Conservation (phyloP, 2,329 filamentous ascomycete species). For the Iodosphaeria phyllophila region DNA sequence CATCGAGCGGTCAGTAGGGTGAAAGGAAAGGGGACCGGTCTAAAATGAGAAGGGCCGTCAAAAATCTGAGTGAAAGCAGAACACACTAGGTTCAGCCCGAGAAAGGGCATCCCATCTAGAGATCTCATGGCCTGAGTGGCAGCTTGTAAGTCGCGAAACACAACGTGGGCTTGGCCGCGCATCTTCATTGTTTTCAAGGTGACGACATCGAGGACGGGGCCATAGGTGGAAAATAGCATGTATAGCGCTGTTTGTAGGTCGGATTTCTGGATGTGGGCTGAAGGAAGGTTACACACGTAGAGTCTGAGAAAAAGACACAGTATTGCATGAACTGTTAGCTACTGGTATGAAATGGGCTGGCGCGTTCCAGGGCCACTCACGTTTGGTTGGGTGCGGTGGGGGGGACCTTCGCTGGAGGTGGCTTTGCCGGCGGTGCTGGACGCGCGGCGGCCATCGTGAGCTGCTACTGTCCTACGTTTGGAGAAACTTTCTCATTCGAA, state of each 20-base stretch:
- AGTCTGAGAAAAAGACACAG: too few relatives aligned
- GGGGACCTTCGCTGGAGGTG: slow-evolving; percentile 25
- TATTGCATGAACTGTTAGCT: too few relatives aligned
- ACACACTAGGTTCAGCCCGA: slow-evolving; percentile 69
- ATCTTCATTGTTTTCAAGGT: slow-evolving; percentile 79
- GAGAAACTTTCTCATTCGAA: background rate
- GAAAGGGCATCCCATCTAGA: slow-evolving; percentile 69
- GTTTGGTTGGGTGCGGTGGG: slow-evolving; percentile 55
- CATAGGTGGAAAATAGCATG: slow-evolving; percentile 85
- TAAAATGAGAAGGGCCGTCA: background rate
- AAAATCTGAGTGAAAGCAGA: background rate
- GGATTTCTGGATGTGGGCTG: slow-evolving; percentile 74
- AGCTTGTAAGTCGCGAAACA: slow-evolving; percentile 77
- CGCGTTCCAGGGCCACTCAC: too few relatives aligned
- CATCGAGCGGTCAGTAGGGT: slow-evolving; percentile 3
- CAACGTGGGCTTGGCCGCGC: slow-evolving; percentile 88
- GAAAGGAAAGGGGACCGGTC: slow-evolving; percentile 3
- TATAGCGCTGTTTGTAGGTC: slow-evolving; percentile 80
- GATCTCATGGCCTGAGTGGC: slow-evolving; percentile 87
- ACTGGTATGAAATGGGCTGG: too few relatives aligned
- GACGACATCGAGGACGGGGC: slow-evolving; percentile 79
- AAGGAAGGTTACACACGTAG: slow-evolving; percentile 72
- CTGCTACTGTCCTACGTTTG: too few relatives aligned
- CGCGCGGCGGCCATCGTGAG: slow-evolving; percentile 16
- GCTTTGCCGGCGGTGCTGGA: slow-evolving; percentile 11